These are phyloP conservation scores for Hymenoscyphus fructigenus DNA, from an alignment of 2,329 filamentous ascomycete genomes.

Conservation along the genomic window DNA sequence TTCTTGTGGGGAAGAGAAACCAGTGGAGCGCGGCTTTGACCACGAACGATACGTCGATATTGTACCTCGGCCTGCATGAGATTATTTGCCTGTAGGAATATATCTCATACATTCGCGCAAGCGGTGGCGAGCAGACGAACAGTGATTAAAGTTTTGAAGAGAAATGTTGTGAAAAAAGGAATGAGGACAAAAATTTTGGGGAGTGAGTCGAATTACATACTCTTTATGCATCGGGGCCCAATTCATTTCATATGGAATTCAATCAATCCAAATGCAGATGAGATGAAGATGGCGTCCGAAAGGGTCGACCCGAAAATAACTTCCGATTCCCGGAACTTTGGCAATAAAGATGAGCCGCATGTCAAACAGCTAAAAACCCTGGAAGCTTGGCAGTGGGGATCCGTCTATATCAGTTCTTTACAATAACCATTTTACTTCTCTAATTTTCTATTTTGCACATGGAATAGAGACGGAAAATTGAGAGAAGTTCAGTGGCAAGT, in stretches of 20 bases:
- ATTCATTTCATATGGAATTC: neutral
- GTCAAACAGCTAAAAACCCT: neutral
- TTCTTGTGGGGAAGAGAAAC: no score
- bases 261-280: neutral
- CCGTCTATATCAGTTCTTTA: neutral
- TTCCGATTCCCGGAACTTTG: neutral
- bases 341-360: neutral
- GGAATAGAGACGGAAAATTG: no score
- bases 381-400: neutral
- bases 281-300: neutral
- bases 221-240: neutral
- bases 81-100: no score
- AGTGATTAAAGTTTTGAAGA: no score
- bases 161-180: no score
- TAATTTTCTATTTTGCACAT: no score
- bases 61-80: no score
- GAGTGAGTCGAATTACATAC: neutral
- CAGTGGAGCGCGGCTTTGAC: no score
- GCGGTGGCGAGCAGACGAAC: no score
- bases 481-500: no score
- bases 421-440: neutral
- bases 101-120: no score
- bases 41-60: no score
- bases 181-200: neutral
- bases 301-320: neutral